A percentile compares a stretch with the other conserved stretches of the same genome.
Evolutionary conservation across 2,329 filamentous ascomycete species (phyloP).

Genomic region (Monosporascus sp.): DNA sequence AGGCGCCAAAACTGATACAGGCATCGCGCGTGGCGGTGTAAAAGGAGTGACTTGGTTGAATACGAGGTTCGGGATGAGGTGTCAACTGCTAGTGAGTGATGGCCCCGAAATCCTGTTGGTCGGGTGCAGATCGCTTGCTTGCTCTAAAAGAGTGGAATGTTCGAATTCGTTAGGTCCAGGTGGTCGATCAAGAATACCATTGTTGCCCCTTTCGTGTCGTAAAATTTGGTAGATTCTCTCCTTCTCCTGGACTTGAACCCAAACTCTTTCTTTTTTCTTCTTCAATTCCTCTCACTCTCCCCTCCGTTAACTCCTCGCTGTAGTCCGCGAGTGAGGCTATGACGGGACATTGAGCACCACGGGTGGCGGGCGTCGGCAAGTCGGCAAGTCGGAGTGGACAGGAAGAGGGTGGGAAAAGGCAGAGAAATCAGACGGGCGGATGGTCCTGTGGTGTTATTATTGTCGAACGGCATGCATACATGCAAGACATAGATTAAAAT

Average conservation of each 20-base stretch:
- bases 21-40: slow-evolving; percentile 40
- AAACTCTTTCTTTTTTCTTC: not conserved
- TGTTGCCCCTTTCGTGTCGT: not conserved
- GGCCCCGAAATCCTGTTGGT: not conserved
- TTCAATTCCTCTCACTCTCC: not conserved
- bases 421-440: not conserved
- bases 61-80: slow-evolving; percentile 26
- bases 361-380: not conserved
- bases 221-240: not conserved
- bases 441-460: not conserved
- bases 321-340: not conserved
- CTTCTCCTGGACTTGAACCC: not conserved
- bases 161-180: not conserved
- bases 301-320: not conserved
- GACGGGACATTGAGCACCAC: not conserved
- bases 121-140: slow-evolving; percentile 19
- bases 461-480: not conserved
- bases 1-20: slow-evolving; percentile 39
- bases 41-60: slow-evolving; percentile 18
- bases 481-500: not conserved
- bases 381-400: not conserved
- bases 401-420: not conserved
- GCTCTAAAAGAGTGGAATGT: slow-evolving; percentile 1
- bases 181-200: not conserved
- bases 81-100: slow-evolving; percentile 12